phyloP scores from a whole-genome alignment of 202 grass and related monocot species.

The Carex sylvatica region DNA sequence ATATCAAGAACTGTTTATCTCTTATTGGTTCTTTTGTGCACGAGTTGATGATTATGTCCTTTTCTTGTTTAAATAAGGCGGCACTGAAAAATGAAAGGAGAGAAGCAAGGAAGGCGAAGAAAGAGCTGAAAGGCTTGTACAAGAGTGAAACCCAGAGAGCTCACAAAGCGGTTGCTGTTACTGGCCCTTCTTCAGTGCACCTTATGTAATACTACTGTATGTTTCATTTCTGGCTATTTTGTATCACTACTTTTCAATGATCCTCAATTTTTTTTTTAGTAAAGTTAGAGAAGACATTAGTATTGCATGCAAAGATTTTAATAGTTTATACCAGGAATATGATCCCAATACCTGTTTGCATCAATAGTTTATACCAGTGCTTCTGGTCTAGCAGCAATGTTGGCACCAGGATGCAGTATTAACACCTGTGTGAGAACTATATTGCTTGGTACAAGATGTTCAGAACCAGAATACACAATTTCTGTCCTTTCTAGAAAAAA shows the following conservation, averaged over 20 bases:
- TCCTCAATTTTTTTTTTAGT: not conserved
- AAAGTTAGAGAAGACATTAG: not conserved
- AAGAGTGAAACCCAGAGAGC: slow-evolving; percentile 78
- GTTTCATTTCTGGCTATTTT: not conserved
- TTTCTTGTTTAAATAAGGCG: slow-evolving; percentile 33
- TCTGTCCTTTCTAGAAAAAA: not conserved
- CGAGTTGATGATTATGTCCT: not conserved
- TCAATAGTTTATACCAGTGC: not conserved
- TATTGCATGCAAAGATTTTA: not conserved
- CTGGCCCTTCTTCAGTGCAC: slow-evolving; percentile 75
- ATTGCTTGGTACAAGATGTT: not conserved
- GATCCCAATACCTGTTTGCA: not conserved
- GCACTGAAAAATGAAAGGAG: slow-evolving; percentile 80
- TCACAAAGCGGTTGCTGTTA: slow-evolving; percentile 82
- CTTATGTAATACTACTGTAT: slow-evolving; percentile 53
- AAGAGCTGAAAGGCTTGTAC: slow-evolving; percentile 88
- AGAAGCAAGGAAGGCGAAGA: slow-evolving; percentile 77
- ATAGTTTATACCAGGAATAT: not conserved
- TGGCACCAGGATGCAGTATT: not conserved
- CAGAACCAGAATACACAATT: not conserved
- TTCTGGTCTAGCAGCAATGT: not conserved
- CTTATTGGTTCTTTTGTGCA: not conserved
- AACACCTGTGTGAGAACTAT: not conserved
- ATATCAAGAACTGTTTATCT: not conserved
- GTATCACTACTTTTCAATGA: not conserved